phyloP scores from a whole-genome alignment of 176 grass and related monocot species.

The Puya raimondii region DNA sequence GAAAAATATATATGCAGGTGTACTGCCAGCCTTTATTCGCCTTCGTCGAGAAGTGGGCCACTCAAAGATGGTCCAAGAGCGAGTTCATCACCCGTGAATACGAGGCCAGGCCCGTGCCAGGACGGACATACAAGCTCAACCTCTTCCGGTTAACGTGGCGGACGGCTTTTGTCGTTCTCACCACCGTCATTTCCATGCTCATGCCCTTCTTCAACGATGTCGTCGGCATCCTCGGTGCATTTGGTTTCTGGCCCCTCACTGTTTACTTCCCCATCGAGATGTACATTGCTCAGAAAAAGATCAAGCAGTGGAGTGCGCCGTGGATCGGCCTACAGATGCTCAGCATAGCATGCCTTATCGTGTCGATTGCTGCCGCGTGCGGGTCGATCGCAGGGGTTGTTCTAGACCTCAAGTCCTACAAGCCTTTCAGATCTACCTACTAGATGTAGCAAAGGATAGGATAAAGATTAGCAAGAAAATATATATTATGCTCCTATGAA shows the following conservation, averaged over 20 bases:
- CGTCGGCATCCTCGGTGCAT: constrained; percentile 38
- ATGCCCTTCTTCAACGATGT: constrained; percentile 52
- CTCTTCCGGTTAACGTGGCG: constrained; percentile 47
- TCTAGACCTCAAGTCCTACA: constrained; percentile 38
- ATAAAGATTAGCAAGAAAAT: too few relatives aligned
- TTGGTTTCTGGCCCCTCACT: constrained; percentile 65
- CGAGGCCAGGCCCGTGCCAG: constrained; percentile 2
- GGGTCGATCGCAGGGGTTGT: constrained; percentile 36
- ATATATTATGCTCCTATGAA: too few relatives aligned
- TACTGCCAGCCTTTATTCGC: constrained; percentile 54
- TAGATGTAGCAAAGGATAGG: not conserved
- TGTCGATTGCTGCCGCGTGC: constrained; percentile 36
- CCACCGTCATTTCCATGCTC: constrained; percentile 40
- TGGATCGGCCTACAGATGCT: constrained; percentile 36
- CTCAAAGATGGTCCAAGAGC: constrained; percentile 26
- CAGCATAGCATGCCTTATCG: constrained; percentile 26
- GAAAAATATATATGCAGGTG: constrained; percentile 12
- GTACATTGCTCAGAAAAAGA: constrained; percentile 34
- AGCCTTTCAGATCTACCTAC: constrained; percentile 20
- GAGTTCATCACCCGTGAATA: constrained; percentile 34
- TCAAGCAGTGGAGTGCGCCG: constrained; percentile 15
- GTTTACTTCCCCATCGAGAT: constrained; percentile 65
- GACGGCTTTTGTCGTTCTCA: constrained; percentile 30
- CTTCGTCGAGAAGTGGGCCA: constrained; percentile 38
- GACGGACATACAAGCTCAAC: constrained; percentile 25